Evolutionary conservation across 257 asterid genomes (phyloP).

Genomic region (Plantago major): DNA sequence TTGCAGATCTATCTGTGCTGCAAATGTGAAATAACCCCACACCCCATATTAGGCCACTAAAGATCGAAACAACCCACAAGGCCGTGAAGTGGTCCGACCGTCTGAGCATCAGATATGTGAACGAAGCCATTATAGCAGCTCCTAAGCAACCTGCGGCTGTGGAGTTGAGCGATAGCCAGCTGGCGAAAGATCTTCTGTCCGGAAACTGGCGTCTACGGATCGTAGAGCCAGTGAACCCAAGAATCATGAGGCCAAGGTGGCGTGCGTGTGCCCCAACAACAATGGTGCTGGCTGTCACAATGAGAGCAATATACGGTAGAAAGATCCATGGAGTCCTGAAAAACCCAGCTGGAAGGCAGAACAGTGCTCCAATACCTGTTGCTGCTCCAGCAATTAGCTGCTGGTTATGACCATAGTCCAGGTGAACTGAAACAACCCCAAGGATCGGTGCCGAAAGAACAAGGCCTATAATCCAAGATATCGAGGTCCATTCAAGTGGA

Average conservation of each 20-base stretch:
- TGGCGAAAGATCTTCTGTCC: constrained; percentile 41
- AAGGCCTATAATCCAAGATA: constrained; percentile 75
- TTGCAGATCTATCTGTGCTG: constrained; percentile 33
- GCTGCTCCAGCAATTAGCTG: constrained; percentile 67
- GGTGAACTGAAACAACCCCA: constrained; percentile 49
- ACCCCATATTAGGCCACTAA: constrained; percentile 81
- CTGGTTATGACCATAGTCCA: constrained; percentile 60
- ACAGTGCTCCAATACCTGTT: constrained; percentile 70
- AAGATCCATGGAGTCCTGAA: constrained; percentile 69
- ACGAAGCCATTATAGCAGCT: constrained; percentile 64
- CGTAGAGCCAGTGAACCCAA: constrained; percentile 54
- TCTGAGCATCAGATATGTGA: constrained; percentile 64
- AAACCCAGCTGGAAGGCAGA: constrained; percentile 94
- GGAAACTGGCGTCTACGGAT: constrained; percentile 41
- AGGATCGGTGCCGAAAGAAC: constrained; percentile 70
- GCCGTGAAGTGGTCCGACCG: constrained; percentile 61
- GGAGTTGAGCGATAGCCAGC: constrained; percentile 71
- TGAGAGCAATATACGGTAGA: constrained; percentile 63
- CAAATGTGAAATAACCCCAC: constrained; percentile 61
- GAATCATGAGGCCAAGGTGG: constrained; percentile 70
- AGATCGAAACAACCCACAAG: constrained; percentile 83
- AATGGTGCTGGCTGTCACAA: constrained; percentile 65
- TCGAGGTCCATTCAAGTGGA: constrained; percentile 71
- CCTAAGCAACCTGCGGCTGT: constrained; percentile 78
- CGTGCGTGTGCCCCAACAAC: constrained; percentile 67